Conservation (phyloP, 176 grass and related monocot genomes). For the Oryza rufipogon region DNA sequence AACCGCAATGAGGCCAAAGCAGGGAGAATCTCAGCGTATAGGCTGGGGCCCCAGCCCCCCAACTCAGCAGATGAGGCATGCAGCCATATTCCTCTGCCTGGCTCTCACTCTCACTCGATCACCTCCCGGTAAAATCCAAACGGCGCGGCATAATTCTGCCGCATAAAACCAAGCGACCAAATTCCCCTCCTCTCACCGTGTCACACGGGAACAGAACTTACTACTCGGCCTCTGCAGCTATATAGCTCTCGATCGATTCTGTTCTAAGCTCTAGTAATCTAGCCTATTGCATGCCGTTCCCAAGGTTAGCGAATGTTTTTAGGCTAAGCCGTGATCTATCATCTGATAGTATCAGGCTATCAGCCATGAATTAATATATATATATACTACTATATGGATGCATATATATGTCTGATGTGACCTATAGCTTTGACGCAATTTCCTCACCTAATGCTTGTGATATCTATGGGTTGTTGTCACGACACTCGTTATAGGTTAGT, state of each 20-base stretch:
- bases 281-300: not conserved
- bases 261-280: not conserved
- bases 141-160: constrained; percentile 13
- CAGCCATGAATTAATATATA: not conserved
- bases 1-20: constrained; percentile 1
- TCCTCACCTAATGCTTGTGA: constrained; percentile 5
- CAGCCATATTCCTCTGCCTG: constrained; percentile 35
- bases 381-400: not conserved
- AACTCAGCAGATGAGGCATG: not conserved
- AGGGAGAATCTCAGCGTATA: constrained; percentile 47
- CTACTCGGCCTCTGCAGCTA: not conserved
- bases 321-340: not conserved
- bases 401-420: not conserved
- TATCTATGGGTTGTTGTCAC: not conserved
- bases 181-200: constrained; percentile 32
- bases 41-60: constrained; percentile 3
- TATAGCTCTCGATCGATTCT: not conserved
- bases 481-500: not conserved
- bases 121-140: constrained; percentile 42
- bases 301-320: constrained; percentile 27
- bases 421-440: not conserved
- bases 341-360: not conserved
- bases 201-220: constrained; percentile 5
- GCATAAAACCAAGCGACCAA: constrained; percentile 36
- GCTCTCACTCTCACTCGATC: not conserved